Base-by-base conservation (phyloP, 768 basidiomycete genomes). In the Tylopilus sp. region DNA sequence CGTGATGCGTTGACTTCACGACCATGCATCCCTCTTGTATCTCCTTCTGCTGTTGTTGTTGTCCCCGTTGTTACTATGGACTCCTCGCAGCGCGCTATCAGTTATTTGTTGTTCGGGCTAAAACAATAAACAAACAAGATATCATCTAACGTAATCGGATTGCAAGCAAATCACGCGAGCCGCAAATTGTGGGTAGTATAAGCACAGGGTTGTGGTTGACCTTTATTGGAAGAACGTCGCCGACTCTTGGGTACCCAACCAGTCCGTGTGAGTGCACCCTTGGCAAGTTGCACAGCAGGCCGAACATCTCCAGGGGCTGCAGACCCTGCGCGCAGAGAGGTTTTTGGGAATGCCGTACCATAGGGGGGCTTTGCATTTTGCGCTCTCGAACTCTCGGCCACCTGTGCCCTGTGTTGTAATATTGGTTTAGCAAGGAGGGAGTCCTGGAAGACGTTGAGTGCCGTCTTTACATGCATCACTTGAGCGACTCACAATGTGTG, bases 361-460 rank as follows among this genome's bases (percentile, higher is more conserved):
- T 63, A 67, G 1, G 58, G 63, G 14, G 45, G 47, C 52, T 54
- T 58, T 54, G 64, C 57, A 42, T 58, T 53, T 38, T 55, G 57
- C 68, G 74, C 59, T 66, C 71, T 61, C 64, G 70, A 59, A 48
- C 58, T 61, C 59, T 66, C 66, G 50, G 66, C 65, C 28, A 63
- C 49, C 74, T 78, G 70, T 76, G 33, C 58, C 75, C 51, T 78
- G 72, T 44, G 78, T 59, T 54, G 75, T 62, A 64, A 74, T 75
- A 86, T 61, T 1, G 88, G 87, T 45, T 78, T 78, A 2, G 88
- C 89, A 42, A 91, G 64, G 29, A 90, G 67, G 31, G 80, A 78
- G 56, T 88, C 86, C 89, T 90, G 57, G 4, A 56, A 44, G 17
- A 43, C 3, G 37, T 56, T 59, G 49, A 63, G 41, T 30, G 21